Evolutionary conservation across 1,139 yeast species (phyloP), one percentile per base, ranked within the genome.

Genomic region (Starmera stellimalicola): DNA sequence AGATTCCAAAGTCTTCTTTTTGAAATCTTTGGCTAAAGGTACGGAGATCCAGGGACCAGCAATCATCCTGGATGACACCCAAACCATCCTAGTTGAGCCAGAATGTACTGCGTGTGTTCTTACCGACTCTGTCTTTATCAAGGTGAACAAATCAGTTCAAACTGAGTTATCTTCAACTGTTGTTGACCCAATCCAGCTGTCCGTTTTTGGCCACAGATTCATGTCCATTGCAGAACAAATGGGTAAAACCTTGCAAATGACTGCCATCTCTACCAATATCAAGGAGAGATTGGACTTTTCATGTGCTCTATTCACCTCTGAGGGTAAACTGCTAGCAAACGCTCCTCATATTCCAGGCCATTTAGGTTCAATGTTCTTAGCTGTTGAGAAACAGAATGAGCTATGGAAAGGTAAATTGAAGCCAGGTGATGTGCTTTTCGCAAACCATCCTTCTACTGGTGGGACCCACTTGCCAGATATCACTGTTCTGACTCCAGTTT

Each of bases 311-410:
- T 83, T 83, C 51, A 85, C 79, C 44, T 63, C 71, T 1, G 70
- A 74, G 34, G 94, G 94, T 15, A 84, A 78, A 34, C 63, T 83
- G 40, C 85, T 81, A 16, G 93, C 93, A 5, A 82, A 81, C 57
- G 94, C 94, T 0, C 93, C 93, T 1, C 93, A 83, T 55, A 82
- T 83, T 33, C 94, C 94, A 1, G 88, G 82, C 29, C 94, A 83
- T 52, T 60, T 83, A 40, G 94, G 94, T 2, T 83, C 94, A 4
- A 83, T 83, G 94, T 78, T 88, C 1, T 77, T 81, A 33, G 85
- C 88, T n/a, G 83, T 81, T 8, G 68, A 71, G 34, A 77, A 73
- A 8, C 91, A 81, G 54, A 70, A 70, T 27, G 64, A 73, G 29
- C 38, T 72, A 23, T 80, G 91, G 87, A 58, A 70, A 37, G 80